Conservation (phyloP, 495 filamentous ascomycete genomes). For the Talaromyces thailandensis region DNA sequence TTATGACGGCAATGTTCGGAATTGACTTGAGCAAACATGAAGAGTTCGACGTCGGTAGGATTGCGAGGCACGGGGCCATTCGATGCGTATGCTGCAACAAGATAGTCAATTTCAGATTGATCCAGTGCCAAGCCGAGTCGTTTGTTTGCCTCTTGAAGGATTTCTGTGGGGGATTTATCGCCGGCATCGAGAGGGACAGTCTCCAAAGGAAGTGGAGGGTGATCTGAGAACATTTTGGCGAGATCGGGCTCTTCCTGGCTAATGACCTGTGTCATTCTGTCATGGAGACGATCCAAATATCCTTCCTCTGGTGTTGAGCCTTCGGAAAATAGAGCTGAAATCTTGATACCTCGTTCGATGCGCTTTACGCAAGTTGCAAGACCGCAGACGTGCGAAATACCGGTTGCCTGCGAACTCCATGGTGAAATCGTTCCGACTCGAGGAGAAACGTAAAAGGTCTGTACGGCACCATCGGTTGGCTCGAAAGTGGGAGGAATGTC, state of each 20-base stretch:
- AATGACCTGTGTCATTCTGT: conserved; percentile 88
- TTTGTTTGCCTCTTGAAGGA: conserved; percentile 74
- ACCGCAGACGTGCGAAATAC: conserved; percentile 87
- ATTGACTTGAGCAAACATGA: conserved; percentile 97
- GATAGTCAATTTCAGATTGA: conserved; percentile 83
- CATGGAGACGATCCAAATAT: conserved; percentile 66
- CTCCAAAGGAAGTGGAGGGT: conserved; percentile 58
- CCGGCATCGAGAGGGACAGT: conserved; percentile 60
- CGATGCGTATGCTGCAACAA: conserved; percentile 72
- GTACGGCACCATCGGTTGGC: conserved; percentile 29
- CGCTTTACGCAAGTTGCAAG: conserved; percentile 62
- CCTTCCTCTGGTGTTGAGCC: conserved; percentile 36
- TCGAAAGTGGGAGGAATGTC: conserved; percentile 35
- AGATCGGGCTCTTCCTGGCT: conserved; percentile 56
- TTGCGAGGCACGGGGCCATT: conserved; percentile 57
- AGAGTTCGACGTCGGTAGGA: conserved; percentile 87
- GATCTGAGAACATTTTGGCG: conserved; percentile 68
- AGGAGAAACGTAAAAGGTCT: conserved; percentile 64
- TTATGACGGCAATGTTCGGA: conserved; percentile 57
- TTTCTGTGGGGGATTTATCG: conserved; percentile 51
- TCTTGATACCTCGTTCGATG: conserved; percentile 80
- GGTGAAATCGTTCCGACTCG: conserved; percentile 80
- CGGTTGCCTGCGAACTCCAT: conserved; percentile 95
- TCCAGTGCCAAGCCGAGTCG: conserved; percentile 79
- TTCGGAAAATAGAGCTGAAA: conserved; percentile 39